A percentile compares a stretch with the other conserved stretches of the same genome.
Conservation (phyloP, 176 grass and related monocot genomes). For the Triticum monococcum region DNA sequence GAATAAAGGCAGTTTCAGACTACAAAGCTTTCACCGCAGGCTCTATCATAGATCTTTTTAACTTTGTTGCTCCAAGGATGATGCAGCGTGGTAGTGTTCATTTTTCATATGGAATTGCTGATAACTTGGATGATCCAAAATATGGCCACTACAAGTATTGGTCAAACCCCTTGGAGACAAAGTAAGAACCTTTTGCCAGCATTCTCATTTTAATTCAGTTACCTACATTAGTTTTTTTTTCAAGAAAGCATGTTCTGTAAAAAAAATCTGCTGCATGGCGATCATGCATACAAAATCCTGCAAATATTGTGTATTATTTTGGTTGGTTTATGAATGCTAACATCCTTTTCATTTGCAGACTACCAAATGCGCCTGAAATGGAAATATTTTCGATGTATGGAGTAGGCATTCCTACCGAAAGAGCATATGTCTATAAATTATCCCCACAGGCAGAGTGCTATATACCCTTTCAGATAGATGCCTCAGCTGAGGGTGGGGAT, state of each 20-base stretch:
- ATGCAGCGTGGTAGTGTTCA: constrained; percentile 92
- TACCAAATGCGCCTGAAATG: constrained; percentile 89
- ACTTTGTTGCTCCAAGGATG: constrained; percentile 98
- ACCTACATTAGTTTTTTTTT: not conserved
- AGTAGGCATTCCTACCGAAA: constrained; percentile 95
- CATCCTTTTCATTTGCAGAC: constrained; percentile 47
- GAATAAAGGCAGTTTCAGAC: constrained; percentile 89
- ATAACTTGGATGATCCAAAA: constrained; percentile 87
- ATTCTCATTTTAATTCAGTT: not conserved
- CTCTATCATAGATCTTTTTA: constrained; percentile 80
- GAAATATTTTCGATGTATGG: constrained; percentile 99
- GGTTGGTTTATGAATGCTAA: constrained; percentile 1
- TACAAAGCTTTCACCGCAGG: constrained; percentile 80
- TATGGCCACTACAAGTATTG: constrained; percentile 93
- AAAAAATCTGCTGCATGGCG: not conserved
- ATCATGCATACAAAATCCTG: not conserved
- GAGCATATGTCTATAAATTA: constrained; percentile 95
- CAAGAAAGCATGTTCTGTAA: not conserved
- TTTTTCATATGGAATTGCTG: constrained; percentile 95
- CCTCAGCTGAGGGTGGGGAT: constrained; percentile 68
- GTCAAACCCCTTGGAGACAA: constrained; percentile 98
- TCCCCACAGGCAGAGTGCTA: constrained; percentile 71
- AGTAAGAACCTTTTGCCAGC: constrained; percentile 48
- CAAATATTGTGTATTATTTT: not conserved
- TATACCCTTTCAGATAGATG: constrained; percentile 93